Evolutionary conservation across 768 basidiomycete genomes (phyloP).

Genomic region (Lentinus brumalis): DNA sequence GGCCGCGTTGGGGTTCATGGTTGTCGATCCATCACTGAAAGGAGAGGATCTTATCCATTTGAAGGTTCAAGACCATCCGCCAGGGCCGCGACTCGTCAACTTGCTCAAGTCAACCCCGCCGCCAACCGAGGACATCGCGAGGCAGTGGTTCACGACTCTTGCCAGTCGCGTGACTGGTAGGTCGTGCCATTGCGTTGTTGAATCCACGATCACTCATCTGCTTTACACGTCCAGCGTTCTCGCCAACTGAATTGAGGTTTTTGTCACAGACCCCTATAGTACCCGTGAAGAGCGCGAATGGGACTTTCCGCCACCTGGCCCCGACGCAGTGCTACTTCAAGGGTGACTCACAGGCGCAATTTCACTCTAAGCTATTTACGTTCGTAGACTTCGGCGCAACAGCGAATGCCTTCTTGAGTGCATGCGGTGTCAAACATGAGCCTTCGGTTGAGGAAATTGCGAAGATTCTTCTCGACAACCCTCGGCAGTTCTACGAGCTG

Average conservation of each 20-base stretch:
- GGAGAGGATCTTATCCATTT: constrained; percentile 62
- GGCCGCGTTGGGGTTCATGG: constrained; percentile 74
- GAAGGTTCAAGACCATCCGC: constrained; percentile 69
- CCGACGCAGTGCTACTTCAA: constrained; percentile 75
- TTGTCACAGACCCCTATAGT: constrained; percentile 68
- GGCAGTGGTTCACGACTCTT: constrained; percentile 67
- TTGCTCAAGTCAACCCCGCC: constrained; percentile 65
- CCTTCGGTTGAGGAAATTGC: constrained; percentile 86
- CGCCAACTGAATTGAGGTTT: constrained; percentile 50
- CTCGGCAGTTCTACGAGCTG: constrained; percentile 68
- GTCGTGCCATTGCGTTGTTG: constrained; percentile 20
- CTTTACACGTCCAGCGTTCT: constrained; percentile 51
- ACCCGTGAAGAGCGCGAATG: constrained; percentile 45
- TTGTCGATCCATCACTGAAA: constrained; percentile 56
- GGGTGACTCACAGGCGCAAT: constrained; percentile 49
- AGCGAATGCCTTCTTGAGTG: constrained; percentile 83
- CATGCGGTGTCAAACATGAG: constrained; percentile 86
- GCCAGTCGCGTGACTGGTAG: constrained; percentile 62
- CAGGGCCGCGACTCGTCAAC: constrained; percentile 57
- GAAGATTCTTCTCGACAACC: constrained; percentile 66
- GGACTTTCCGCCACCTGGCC: constrained; percentile 46
- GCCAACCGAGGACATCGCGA: constrained; percentile 52
- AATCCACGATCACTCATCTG: constrained; percentile 1
- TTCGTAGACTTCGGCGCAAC: constrained; percentile 86
- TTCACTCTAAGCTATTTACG: constrained; percentile 81